A percentile compares a stretch with the other conserved stretches of the same genome.
Conservation (phyloP, 306 rosid genomes). For the Geum urbanum region DNA sequence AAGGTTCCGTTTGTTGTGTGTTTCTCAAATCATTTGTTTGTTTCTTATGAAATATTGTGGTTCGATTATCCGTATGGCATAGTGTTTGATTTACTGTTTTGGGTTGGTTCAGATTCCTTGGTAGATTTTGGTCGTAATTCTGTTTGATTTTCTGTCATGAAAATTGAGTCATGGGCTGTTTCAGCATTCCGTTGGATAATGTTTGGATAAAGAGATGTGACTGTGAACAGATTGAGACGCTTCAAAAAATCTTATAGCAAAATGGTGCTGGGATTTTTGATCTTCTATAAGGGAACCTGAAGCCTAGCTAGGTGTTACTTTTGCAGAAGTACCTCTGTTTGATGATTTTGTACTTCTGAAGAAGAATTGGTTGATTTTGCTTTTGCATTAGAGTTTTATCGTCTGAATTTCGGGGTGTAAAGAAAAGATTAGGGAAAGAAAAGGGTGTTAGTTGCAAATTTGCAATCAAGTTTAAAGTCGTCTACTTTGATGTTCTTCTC, state of each 20-base stretch:
- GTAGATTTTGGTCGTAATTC: not conserved
- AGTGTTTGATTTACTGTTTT: not conserved
- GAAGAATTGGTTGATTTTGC: constrained; percentile 4
- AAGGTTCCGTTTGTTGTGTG: not conserved
- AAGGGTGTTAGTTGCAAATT: not conserved
- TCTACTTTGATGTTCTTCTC: not conserved
- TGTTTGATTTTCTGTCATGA: not conserved
- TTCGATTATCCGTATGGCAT: not conserved
- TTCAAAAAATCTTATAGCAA: not conserved
- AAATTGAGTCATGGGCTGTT: constrained; percentile 1
- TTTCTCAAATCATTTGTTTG: not conserved
- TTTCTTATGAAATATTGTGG: not conserved
- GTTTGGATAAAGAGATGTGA: not conserved
- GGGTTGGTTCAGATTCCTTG: not conserved
- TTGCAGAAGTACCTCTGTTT: not conserved
- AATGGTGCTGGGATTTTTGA: constrained; percentile 1
- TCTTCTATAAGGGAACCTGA: constrained; percentile 8
- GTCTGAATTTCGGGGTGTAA: not conserved
- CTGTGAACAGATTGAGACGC: not conserved
- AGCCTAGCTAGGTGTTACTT: constrained; percentile 1
- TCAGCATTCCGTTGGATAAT: not conserved
- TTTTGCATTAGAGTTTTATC: constrained; percentile 7
- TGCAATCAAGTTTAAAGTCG: not conserved
- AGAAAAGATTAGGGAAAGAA: not conserved
- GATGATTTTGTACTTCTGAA: no score